Percentiles rank a stretch among this genome's conserved stretches.
Evolutionary conservation across 306 rosid species (phyloP).

Genomic region (Arachis stenosperma): DNA sequence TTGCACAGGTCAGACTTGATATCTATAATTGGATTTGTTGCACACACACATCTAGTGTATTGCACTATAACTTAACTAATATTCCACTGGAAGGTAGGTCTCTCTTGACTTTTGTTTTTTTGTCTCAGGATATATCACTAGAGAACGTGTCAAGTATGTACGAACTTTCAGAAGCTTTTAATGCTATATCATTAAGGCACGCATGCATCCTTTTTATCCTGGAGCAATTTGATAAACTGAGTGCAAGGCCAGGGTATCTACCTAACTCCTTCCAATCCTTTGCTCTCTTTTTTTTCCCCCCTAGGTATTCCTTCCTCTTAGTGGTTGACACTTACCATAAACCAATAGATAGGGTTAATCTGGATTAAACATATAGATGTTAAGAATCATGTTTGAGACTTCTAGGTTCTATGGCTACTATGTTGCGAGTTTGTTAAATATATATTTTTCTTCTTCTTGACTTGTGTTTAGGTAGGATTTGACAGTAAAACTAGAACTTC

Average conservation of each 20-base stretch:
- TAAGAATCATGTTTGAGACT: slow-evolving; percentile 7
- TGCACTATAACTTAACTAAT: slow-evolving; percentile 36
- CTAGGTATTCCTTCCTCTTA: slow-evolving; percentile 8
- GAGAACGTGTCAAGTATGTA: slow-evolving; percentile 81
- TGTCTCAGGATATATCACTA: slow-evolving; percentile 71
- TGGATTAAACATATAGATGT: neutral
- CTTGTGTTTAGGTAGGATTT: neutral
- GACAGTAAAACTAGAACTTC: slow-evolving; percentile 9
- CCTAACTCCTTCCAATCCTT: slow-evolving; percentile 31
- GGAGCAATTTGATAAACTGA: slow-evolving; percentile 78
- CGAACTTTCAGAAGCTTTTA: slow-evolving; percentile 87
- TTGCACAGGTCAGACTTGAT: slow-evolving; percentile 69
- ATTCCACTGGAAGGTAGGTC: slow-evolving; percentile 23
- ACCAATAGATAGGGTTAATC: neutral
- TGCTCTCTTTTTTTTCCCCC: neutral
- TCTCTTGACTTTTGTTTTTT: slow-evolving; percentile 20
- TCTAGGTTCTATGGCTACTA: slow-evolving; percentile 27
- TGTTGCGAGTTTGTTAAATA: neutral
- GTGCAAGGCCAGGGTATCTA: slow-evolving; percentile 68
- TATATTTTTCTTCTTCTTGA: too few species aligned
- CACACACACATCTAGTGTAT: neutral
- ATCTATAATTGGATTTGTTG: slow-evolving; percentile 1
- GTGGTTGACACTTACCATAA: neutral
- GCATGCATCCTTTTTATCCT: slow-evolving; percentile 76
- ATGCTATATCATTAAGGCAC: slow-evolving; percentile 79